Conservation (phyloP, 768 basidiomycete genomes). For the Clitopilus passeckerianus region DNA sequence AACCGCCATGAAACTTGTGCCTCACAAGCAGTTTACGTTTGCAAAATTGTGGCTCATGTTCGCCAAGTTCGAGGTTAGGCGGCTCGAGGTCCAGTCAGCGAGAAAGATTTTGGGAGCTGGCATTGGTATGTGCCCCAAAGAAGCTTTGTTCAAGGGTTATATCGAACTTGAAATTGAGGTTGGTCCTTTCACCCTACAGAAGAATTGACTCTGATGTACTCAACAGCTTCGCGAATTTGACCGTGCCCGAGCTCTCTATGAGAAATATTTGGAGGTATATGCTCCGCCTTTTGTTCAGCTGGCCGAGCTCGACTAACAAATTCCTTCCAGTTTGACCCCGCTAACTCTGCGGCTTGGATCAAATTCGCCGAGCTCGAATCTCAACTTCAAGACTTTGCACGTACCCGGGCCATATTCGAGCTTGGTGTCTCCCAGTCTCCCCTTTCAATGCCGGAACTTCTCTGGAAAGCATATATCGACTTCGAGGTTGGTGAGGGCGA, state of each 20-base stretch:
- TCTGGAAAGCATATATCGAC: conserved; percentile 96
- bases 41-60: conserved; percentile 95
- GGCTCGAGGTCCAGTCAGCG: conserved; percentile 75
- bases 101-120: conserved; percentile 86
- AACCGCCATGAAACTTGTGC: conserved; percentile 82
- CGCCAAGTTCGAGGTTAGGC: conserved; percentile 87
- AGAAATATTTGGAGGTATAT: conserved; percentile 88
- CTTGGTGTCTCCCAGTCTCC: conserved; percentile 79
- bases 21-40: conserved; percentile 96
- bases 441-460: conserved; percentile 90
- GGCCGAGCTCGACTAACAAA: background rate
- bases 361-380: conserved; percentile 91
- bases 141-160: conserved; percentile 92
- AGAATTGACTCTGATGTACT: background rate
- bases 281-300: background rate
- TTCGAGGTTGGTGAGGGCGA: conserved; percentile 95
- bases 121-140: conserved; percentile 96
- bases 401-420: conserved; percentile 92
- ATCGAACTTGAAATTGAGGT: conserved; percentile 92
- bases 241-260: conserved; percentile 83
- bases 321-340: conserved; percentile 66
- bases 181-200: conserved; percentile 15
- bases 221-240: conserved; percentile 89
- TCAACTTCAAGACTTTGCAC: conserved; percentile 79
- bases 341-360: conserved; percentile 94